Percentiles rank a stretch among this genome's conserved stretches.
These are phyloP conservation scores for Calocybe indica DNA, from an alignment of 768 basidiomycete species.

Conservation along the genomic window DNA sequence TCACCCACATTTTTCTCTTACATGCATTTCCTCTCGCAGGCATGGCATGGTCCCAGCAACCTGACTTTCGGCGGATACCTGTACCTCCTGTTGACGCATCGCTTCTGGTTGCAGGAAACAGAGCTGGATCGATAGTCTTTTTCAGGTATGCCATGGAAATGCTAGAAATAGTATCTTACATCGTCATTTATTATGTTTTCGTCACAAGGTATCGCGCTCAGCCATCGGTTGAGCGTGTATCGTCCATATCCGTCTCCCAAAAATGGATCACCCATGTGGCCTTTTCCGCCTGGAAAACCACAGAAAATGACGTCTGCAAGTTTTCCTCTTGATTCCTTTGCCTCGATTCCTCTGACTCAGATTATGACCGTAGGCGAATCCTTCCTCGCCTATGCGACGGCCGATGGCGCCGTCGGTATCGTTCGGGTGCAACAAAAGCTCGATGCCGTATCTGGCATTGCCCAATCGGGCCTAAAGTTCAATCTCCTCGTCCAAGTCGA, in stretches of 20 bases:
- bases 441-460: constrained; percentile 1
- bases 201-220: constrained; percentile 16
- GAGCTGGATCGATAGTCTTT: constrained; percentile 58
- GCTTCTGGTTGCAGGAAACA: constrained; percentile 61
- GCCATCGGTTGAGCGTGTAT: constrained; percentile 23
- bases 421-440: constrained; percentile 48
- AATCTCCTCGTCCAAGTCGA: too few species aligned
- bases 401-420: constrained; percentile 54
- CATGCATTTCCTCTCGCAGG: constrained; percentile 33
- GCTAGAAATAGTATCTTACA: neutral
- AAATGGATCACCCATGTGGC: constrained; percentile 62
- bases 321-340: constrained; percentile 2
- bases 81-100: constrained; percentile 50
- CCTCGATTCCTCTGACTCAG: neutral
- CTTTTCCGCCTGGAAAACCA: constrained; percentile 49
- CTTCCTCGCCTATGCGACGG: constrained; percentile 49
- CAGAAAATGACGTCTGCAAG: constrained; percentile 37
- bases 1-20: neutral
- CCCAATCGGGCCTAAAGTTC: too few species aligned
- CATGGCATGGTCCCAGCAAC: constrained; percentile 63
- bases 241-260: constrained; percentile 38
- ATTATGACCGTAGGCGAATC: constrained; percentile 40
- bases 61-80: constrained; percentile 48
- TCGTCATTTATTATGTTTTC: neutral
- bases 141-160: constrained; percentile 35